Percentiles rank a stretch among this genome's conserved stretches.
These are phyloP conservation scores for Chalciporus piperatus DNA, from an alignment of 768 basidiomycete species.

Conservation along the genomic window DNA sequence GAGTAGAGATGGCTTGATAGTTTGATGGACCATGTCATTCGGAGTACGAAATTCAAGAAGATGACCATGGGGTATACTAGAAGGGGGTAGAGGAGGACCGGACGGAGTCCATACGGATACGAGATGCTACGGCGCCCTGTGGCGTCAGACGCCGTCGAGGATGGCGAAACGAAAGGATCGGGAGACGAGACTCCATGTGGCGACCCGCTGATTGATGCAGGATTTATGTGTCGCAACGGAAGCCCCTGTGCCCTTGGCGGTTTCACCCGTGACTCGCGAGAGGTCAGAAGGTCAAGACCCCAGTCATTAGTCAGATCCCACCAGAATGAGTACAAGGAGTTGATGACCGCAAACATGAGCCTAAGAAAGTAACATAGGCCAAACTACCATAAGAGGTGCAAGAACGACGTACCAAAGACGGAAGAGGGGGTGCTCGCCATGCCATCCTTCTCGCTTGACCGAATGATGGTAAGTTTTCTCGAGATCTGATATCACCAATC, in stretches of 20 bases:
- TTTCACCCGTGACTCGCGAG: slow-evolving; percentile 26
- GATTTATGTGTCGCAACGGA: slow-evolving; percentile 43
- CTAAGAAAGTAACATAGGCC: slow-evolving; percentile 37
- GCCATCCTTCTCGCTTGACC: slow-evolving; percentile 52
- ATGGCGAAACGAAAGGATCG: slow-evolving; percentile 16
- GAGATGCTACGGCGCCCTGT: slow-evolving; percentile 13
- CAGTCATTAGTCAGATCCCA: slow-evolving; percentile 99
- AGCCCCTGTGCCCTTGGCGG: slow-evolving; percentile 46
- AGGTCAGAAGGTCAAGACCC: slow-evolving; percentile 78
- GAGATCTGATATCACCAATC: slow-evolving; percentile 62
- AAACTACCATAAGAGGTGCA: not conserved
- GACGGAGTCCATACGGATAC: slow-evolving; percentile 72
- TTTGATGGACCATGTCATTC: slow-evolving; percentile 93
- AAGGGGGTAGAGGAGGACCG: slow-evolving; percentile 74
- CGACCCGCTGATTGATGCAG: slow-evolving; percentile 18
- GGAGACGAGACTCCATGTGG: slow-evolving; percentile 5
- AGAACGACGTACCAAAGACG: slow-evolving; percentile 66
- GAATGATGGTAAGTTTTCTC: slow-evolving; percentile 46
- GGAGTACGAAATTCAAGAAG: slow-evolving; percentile 79
- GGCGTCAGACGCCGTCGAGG: slow-evolving; percentile 13
- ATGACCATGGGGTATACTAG: slow-evolving; percentile 82
- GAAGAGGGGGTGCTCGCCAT: slow-evolving; percentile 76
- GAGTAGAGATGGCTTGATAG: slow-evolving; percentile 84
- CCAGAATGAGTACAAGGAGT: slow-evolving; percentile 96
- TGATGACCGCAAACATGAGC: slow-evolving; percentile 80